phyloP scores from a whole-genome alignment of 2,329 filamentous ascomycete species.

The Blastomyces gilchristii region DNA sequence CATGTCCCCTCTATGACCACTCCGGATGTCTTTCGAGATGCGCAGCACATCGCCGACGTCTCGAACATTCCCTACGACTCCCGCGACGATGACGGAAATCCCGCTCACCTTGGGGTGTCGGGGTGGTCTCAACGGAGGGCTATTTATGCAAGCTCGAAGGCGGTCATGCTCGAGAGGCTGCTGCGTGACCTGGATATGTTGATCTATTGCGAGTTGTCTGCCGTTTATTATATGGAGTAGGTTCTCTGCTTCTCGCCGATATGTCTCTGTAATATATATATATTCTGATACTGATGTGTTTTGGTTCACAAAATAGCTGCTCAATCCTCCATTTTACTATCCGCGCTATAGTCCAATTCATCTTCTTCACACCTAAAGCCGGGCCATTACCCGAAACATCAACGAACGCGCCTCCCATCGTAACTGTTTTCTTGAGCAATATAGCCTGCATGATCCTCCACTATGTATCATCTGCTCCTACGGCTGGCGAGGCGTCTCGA shows the following conservation, averaged over 20 bases:
- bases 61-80: slow-evolving; percentile 28
- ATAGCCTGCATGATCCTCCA: slow-evolving; percentile 48
- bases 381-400: slow-evolving; percentile 39
- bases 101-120: slow-evolving; percentile 9
- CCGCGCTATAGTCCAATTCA: slow-evolving; percentile 46
- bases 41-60: slow-evolving; percentile 39
- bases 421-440: slow-evolving; percentile 46
- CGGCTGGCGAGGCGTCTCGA: slow-evolving; percentile 42
- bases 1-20: slow-evolving; percentile 40
- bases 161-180: slow-evolving; percentile 44
- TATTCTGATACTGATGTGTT: slow-evolving; percentile 3
- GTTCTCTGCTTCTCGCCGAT: slow-evolving; percentile 18
- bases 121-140: slow-evolving; percentile 24
- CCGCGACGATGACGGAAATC: slow-evolving; percentile 14
- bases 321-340: slow-evolving; percentile 48
- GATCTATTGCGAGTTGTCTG: slow-evolving; percentile 52
- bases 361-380: slow-evolving; percentile 50
- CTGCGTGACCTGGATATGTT: slow-evolving; percentile 49
- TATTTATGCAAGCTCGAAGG: slow-evolving; percentile 32
- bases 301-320: slow-evolving; percentile 35
- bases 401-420: slow-evolving; percentile 43
- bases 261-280: not conserved
- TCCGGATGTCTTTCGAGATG: slow-evolving; percentile 37
- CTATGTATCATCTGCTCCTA: slow-evolving; percentile 43
- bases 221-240: slow-evolving; percentile 55